Base-by-base conservation (phyloP, 2,329 filamentous ascomycete species). In the Aspergillus bombycis region DNA sequence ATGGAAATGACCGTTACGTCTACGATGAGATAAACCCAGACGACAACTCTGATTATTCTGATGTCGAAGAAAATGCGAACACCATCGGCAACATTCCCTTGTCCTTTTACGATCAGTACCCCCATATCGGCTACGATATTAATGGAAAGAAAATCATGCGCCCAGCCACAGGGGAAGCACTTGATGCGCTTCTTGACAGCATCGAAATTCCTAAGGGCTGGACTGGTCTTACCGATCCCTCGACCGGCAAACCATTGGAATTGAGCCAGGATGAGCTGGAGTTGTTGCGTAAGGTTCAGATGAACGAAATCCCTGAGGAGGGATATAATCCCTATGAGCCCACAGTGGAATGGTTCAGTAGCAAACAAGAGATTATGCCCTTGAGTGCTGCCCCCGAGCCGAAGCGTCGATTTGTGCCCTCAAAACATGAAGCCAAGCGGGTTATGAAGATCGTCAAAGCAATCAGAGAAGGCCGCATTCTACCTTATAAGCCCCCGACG, bases 131-230 rank as follows among this genome's bases (percentile, higher is more conserved):
- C 64, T 99, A 99, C 80, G 92, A 97, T 73, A 98, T 99, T 82
- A 96, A 99, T 78, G 95, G 95, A 78, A 97, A 96, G 86, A 96
- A 92, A 79, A 97, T 99, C 68, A 92, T 97, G 89, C 91, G 95
- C 58, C 95, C 95, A 8, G 95, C 96, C 4, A 94, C 93, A 70
- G 94, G 94, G 58, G 91, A 97, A 76, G 95, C 95, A 41, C 82
- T 99, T 36, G 95, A 99, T 82, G 93, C 93, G 14, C 85, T 99
- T 50, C 84, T 99, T 11, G 94, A 99, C 73, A 97, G 92, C 79
- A 99, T 99, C 72, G 95, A 99, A 74, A 84, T 99, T 41, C 95
- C 95, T 16, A 93, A 97, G 83, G 95, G 94, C 68, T 99, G 94
- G 93, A 99, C 95, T 60, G 95, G 94, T 62, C 83, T 98, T 68